Conservation (phyloP, 768 basidiomycete species). For the Boletus speciosus region DNA sequence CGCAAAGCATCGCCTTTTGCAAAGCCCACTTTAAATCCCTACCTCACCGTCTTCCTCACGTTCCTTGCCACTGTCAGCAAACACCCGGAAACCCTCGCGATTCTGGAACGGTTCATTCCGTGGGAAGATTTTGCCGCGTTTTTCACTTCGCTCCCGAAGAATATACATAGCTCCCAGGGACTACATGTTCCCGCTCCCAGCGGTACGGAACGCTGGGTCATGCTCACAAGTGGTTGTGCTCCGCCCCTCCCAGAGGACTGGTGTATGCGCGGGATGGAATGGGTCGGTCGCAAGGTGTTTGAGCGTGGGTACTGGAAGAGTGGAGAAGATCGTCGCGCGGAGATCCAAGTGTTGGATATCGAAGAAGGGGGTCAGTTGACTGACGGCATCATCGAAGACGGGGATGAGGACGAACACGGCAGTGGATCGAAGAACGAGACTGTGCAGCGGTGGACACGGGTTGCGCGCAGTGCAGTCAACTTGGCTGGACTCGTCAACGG, state of each 20-base stretch:
- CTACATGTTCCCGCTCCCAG: constrained; percentile 30
- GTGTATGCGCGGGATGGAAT: constrained; percentile 94
- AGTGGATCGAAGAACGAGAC: constrained; percentile 34
- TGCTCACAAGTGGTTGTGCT: constrained; percentile 66
- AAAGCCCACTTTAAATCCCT: constrained; percentile 69
- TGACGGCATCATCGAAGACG: constrained; percentile 84
- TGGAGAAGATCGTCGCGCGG: constrained; percentile 60
- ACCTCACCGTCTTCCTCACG: constrained; percentile 81
- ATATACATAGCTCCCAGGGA: constrained; percentile 47
- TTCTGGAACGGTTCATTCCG: constrained; percentile 76
- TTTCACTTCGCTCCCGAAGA: constrained; percentile 57
- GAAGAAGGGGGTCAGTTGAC: constrained; percentile 53
- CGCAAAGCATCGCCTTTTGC: constrained; percentile 59
- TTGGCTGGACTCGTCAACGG: constrained; percentile 73
- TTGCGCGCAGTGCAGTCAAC: constrained; percentile 65
- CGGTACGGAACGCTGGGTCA: constrained; percentile 52
- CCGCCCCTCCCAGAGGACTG: constrained; percentile 90
- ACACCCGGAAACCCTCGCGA: constrained; percentile 53
- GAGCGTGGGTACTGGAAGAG: constrained; percentile 93
- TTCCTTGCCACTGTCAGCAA: constrained; percentile 80
- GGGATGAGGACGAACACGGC: constrained; percentile 46
- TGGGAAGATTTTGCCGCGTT: constrained; percentile 74
- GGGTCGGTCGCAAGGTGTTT: constrained; percentile 87
- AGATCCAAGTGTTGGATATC: constrained; percentile 76
- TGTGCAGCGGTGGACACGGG: constrained; percentile 68